These are phyloP conservation scores for Plasmodium relictum DNA, from an alignment of 169 alveolate genomes.

Conservation along the genomic window DNA sequence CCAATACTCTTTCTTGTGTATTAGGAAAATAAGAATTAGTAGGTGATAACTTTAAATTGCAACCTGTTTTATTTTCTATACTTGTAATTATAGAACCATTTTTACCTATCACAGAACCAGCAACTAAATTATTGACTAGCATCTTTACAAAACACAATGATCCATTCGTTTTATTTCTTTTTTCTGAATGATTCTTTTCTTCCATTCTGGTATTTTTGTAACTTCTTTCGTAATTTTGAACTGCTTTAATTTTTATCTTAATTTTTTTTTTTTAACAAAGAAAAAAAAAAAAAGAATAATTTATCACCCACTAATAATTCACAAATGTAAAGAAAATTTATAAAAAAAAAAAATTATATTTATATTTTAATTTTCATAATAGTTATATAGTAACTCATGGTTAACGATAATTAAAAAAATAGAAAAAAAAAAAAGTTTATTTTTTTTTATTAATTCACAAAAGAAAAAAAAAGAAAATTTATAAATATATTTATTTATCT, in stretches of 20 bases:
- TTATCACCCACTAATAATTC: not conserved
- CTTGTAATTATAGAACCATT: slow-evolving; percentile 68
- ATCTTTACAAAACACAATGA: slow-evolving; percentile 73
- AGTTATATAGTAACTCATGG: slow-evolving; percentile 1
- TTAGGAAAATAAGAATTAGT: slow-evolving; percentile 68
- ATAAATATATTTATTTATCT: not conserved
- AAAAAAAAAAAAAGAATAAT: not conserved
- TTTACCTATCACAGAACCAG: slow-evolving; percentile 76
- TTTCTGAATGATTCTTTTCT: slow-evolving; percentile 25
- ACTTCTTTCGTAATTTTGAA: not conserved
- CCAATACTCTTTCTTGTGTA: slow-evolving; percentile 73
- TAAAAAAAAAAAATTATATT: not conserved
- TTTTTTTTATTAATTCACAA: not conserved
- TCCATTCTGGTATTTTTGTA: slow-evolving; percentile 12
- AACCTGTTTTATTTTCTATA: slow-evolving; percentile 75
- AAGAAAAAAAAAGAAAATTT: not conserved
- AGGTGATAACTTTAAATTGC: slow-evolving; percentile 69
- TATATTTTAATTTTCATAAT: slow-evolving; percentile 2
- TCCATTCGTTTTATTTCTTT: not conserved
- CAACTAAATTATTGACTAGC: slow-evolving; percentile 71
- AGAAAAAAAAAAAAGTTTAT: not conserved
- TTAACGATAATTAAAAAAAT: not conserved
- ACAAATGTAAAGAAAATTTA: slow-evolving; percentile 9
- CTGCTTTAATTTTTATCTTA: too few relatives aligned
- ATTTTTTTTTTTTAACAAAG: slow-evolving; percentile 6